Base-by-base conservation (phyloP, 352 stramenopile genomes). In the Phytophthora foliorum region DNA sequence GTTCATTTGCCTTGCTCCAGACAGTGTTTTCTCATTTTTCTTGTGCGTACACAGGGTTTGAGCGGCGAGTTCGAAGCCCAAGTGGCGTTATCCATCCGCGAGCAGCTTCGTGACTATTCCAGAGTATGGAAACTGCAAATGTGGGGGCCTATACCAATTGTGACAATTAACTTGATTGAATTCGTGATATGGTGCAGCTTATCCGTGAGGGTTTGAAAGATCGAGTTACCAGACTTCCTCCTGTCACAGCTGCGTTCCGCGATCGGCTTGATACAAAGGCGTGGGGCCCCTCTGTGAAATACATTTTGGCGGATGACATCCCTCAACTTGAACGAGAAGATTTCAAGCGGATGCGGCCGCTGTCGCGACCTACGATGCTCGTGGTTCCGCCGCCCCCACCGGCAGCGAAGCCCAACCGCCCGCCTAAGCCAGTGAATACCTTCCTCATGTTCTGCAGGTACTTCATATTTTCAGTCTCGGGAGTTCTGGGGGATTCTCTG, bases 391-490 rank as follows among this genome's bases (percentile, higher is more conserved):
- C 71, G 1, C 58, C 72, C 16, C 58, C 59, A 19, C 63, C 71
- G 7, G 50, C 63, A 36, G 36, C 58, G 10, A 90, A 85, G 64
- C 78, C 84, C 10, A 94, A 94, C 42, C 82, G 84, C 2, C 86
- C 86, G 22, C 87, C 87, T 6, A 94, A 94, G 69, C 87, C 87
- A 29, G 87, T 94, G 21, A 94, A 94, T 58, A 93, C 87, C 25
- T 94, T 94, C 50, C 74, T 94, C 31, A 92, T 94, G 83, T 94
- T 94, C 63, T 94, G 87, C 48, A 76, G 84, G 67, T 80, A 58
- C 22, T 19, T 10, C 7, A 21, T 27, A 25, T 27, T 16, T 1
- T 24, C 41, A 16, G 19, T n/a, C 8, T 29, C 19, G 22, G 19
- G 4, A 46, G n/a, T 19, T 31, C 27, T 31, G 29, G 3, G 29